Percentiles rank a stretch among this genome's conserved stretches.
Evolutionary conservation across 495 filamentous ascomycete species (phyloP).

Genomic region (Aspergillus coremiiformis): DNA sequence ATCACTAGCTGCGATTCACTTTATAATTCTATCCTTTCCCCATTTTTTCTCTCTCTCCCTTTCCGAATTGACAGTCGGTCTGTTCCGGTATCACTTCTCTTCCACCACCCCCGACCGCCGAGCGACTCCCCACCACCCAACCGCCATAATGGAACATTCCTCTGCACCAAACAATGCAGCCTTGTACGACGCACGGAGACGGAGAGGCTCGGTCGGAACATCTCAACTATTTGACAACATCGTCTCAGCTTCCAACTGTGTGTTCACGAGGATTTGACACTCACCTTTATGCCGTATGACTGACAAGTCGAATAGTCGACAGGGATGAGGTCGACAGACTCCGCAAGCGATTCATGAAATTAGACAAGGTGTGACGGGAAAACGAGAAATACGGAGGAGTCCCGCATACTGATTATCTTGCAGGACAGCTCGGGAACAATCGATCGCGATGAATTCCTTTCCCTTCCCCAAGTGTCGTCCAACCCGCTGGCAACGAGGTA

Average conservation of each 20-base stretch:
- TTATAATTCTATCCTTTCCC: neutral
- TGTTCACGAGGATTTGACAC: slow-evolving; percentile 13
- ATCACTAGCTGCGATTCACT: no score
- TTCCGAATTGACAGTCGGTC: no score
- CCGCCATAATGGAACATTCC: slow-evolving; percentile 29
- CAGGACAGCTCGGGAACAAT: slow-evolving; percentile 97
- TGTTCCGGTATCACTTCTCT: no score
- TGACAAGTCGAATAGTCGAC: slow-evolving; percentile 57
- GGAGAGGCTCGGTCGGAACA: slow-evolving; percentile 64
- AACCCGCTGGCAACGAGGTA: slow-evolving; percentile 95
- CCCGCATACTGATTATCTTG: slow-evolving; percentile 1
- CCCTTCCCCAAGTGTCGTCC: slow-evolving; percentile 91
- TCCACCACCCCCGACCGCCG: neutral
- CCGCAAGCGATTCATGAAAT: slow-evolving; percentile 96
- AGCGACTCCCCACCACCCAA: slow-evolving; percentile 1
- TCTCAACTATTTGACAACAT: slow-evolving; percentile 88
- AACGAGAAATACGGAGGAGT: neutral
- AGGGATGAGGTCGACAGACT: slow-evolving; percentile 92
- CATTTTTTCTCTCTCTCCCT: neutral
- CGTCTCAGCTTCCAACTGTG: slow-evolving; percentile 94
- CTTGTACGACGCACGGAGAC: slow-evolving; percentile 42
- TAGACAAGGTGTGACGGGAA: slow-evolving; percentile 70
- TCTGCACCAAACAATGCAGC: slow-evolving; percentile 42
- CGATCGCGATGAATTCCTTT: slow-evolving; percentile 97
- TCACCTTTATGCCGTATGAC: neutral